Evolutionary conservation across 2,329 filamentous ascomycete species (phyloP).

Genomic region (Sporothrix brasiliensis): DNA sequence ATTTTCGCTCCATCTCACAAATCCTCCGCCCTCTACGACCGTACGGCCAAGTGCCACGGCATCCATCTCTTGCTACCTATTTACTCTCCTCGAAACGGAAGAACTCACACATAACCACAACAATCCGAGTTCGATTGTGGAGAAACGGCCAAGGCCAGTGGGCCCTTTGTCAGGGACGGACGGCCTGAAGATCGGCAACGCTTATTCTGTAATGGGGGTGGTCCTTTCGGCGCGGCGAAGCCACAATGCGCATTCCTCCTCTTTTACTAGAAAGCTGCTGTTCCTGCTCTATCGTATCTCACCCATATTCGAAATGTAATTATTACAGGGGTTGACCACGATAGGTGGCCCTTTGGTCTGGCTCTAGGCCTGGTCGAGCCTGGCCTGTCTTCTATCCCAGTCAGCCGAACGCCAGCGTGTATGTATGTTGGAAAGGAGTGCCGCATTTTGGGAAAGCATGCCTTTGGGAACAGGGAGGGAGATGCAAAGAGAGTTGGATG

Average conservation of each 20-base stretch:
- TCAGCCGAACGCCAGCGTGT: neutral
- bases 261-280: neutral
- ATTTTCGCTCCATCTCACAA: neutral
- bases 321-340: neutral
- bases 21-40: neutral
- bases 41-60: neutral
- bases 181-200: conserved; percentile 23
- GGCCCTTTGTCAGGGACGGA: conserved; percentile 17
- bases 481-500: neutral
- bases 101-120: neutral
- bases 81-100: neutral
- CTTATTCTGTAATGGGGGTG: conserved; percentile 24
- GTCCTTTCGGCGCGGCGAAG: neutral
- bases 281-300: neutral
- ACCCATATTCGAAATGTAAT: neutral
- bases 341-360: conserved; percentile 9
- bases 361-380: conserved; percentile 16
- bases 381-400: neutral
- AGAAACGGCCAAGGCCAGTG: conserved; percentile 16
- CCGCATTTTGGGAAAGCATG: conserved; percentile 4
- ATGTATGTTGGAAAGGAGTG: conserved; percentile 1
- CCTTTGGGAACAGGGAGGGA: neutral
- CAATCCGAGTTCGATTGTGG: conserved; percentile 10
- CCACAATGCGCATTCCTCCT: conserved; percentile 1
- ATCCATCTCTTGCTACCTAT: neutral